Evolutionary conservation across 2,329 filamentous ascomycete species (phyloP).

Genomic region (Aspergillus cejpii): DNA sequence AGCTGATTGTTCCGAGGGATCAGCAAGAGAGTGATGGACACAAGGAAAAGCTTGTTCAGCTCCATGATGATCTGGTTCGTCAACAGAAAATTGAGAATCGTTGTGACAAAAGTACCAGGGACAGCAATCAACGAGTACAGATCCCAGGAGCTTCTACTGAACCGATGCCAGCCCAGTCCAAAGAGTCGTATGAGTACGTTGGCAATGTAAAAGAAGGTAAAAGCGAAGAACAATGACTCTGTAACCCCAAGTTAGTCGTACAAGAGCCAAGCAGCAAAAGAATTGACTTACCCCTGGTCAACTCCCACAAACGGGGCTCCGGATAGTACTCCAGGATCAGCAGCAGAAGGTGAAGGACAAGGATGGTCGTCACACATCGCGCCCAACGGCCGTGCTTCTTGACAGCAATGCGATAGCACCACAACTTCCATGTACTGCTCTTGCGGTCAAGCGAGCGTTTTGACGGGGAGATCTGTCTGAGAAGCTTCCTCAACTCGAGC

Average conservation of each 20-base stretch:
- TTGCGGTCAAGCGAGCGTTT: slow-evolving; percentile 79
- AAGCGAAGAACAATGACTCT: slow-evolving; percentile 70
- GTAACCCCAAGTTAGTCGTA: slow-evolving; percentile 17
- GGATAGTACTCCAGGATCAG: slow-evolving; percentile 80
- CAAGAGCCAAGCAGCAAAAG: not conserved
- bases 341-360: slow-evolving; percentile 75
- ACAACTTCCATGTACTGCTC: slow-evolving; percentile 72
- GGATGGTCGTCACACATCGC: slow-evolving; percentile 65
- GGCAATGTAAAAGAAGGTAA: slow-evolving; percentile 72
- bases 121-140: slow-evolving; percentile 78
- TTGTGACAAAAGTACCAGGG: slow-evolving; percentile 71
- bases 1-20: slow-evolving; percentile 96
- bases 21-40: slow-evolving; percentile 78
- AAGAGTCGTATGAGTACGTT: slow-evolving; percentile 80
- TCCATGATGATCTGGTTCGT: slow-evolving; percentile 59
- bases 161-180: slow-evolving; percentile 86
- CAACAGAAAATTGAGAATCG: slow-evolving; percentile 64
- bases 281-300: slow-evolving; percentile 49
- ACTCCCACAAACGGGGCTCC: slow-evolving; percentile 65
- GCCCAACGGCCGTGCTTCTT: slow-evolving; percentile 95
- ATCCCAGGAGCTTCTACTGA: slow-evolving; percentile 91
- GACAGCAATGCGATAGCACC: slow-evolving; percentile 91
- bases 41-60: slow-evolving; percentile 89
- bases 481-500: slow-evolving; percentile 86
- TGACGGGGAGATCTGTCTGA: slow-evolving; percentile 88